phyloP scores from a whole-genome alignment of 805 yeast species.

The Saccharomyces mikatae region DNA sequence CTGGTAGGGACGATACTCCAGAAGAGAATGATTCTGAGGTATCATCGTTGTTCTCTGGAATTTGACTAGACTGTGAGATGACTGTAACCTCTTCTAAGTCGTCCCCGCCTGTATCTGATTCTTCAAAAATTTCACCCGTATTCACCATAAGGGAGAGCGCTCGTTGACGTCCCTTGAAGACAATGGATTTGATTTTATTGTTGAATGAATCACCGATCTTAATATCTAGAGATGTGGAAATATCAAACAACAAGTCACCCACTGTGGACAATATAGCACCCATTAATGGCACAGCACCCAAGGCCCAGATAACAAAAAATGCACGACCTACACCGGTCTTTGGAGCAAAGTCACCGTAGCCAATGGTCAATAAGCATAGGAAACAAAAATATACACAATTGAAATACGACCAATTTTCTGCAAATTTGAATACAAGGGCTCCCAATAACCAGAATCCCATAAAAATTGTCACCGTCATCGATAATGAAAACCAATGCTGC shows the following conservation, averaged over 20 bases:
- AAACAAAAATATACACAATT: constrained; percentile 68
- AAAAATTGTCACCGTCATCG: constrained; percentile 38
- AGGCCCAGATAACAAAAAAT: constrained; percentile 72
- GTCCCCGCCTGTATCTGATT: not conserved
- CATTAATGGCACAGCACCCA: constrained; percentile 81
- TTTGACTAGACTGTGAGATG: not conserved
- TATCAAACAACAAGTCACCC: constrained; percentile 41
- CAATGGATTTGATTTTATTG: constrained; percentile 7
- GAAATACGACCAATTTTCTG: constrained; percentile 69
- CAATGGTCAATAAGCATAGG: constrained; percentile 69
- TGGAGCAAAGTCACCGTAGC: constrained; percentile 76
- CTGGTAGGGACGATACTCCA: not conserved
- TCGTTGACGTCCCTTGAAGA: constrained; percentile 4
- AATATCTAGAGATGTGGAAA: constrained; percentile 18
- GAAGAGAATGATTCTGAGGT: not conserved
- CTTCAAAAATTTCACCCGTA: constrained; percentile 6
- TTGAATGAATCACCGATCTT: constrained; percentile 11
- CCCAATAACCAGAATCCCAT: constrained; percentile 65
- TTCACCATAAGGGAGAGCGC: constrained; percentile 2
- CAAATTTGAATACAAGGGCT: constrained; percentile 48
- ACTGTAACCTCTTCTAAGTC: not conserved
- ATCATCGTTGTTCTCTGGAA: not conserved
- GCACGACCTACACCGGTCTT: constrained; percentile 54
- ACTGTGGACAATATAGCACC: constrained; percentile 66
- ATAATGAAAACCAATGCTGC: constrained; percentile 36